Evolutionary conservation across 495 filamentous ascomycete species (phyloP), one percentile per base, ranked within the genome.

Genomic region (Haplographium delicatum): DNA sequence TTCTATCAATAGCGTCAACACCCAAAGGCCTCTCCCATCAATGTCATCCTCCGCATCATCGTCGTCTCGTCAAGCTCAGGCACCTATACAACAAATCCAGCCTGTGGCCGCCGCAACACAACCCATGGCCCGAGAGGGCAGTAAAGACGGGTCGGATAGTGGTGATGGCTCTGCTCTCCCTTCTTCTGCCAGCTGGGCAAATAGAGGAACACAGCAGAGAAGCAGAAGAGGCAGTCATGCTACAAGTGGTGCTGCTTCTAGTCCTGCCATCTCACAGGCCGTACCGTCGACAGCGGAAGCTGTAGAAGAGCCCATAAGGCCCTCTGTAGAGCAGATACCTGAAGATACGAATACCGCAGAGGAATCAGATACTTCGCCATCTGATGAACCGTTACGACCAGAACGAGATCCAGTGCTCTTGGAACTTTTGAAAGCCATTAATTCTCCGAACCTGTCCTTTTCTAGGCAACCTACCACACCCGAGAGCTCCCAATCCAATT

Each of bases 101-200:
- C 67, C 62, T 23, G 57, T 76, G 35, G 58, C 73, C 4, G 66
- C 82, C 4, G 78, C 80, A 9, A 71, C 87, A 2, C 87, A 88
- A 51, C 74, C 81, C 2, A 89, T 88, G 85, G 73, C 75, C 41
- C 72, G 86, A 30, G 82, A 88, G 62, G 74, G 78, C 16, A 87
- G 88, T 68, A 84, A 83, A 57, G 88, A 96, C 60, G 88, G 82
- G 33, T 76, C 82, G 5, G 71, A 82, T 44, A 73, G 72, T 56
- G 78, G 74, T 30, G 90, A 96, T 62, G 83, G 84, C 1, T 85
- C 94, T 33, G 94, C 89, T 8, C 75, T 99, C 11, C 93, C 93
- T 0, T 85, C 91, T 5, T 88, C 91, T 5, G 93, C 91, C 4
- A 96, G 83, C 62, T 99, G 93, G 93, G 93, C 90, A 5, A 80